phyloP scores from a whole-genome alignment of 345 rosid genomes.

The Rhizophora mangle region DNA sequence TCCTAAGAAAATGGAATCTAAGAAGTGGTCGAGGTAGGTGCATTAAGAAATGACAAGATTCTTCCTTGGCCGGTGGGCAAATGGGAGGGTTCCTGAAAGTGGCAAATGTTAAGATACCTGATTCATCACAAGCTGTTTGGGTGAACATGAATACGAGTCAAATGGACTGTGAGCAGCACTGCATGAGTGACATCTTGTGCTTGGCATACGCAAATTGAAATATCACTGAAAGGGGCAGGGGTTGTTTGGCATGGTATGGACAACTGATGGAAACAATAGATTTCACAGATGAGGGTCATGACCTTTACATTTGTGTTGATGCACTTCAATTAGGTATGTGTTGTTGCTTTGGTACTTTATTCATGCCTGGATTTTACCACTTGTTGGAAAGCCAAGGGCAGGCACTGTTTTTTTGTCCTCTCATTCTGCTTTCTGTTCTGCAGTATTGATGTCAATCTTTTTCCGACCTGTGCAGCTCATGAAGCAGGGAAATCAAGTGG shows the following conservation, averaged over 20 bases:
- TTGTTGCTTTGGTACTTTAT: no score
- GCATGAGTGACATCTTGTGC: slow-evolving; percentile 9
- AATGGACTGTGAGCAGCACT: background rate
- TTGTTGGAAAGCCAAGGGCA: no score
- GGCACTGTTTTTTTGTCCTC: no score
- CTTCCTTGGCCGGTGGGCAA: slow-evolving; percentile 1
- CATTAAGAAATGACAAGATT: background rate
- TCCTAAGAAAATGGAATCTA: background rate
- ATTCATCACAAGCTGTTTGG: slow-evolving; percentile 3
- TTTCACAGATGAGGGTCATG: background rate
- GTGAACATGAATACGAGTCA: slow-evolving; percentile 2
- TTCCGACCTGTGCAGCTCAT: no score
- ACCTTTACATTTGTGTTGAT: slow-evolving; percentile 17
- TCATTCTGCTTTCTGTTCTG: background rate
- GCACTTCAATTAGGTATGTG: slow-evolving; percentile 16
- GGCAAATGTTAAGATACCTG: slow-evolving; percentile 13
- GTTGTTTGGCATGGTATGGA: slow-evolving; percentile 24
- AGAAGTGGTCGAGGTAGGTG: slow-evolving; percentile 18
- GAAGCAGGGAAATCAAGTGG: no score
- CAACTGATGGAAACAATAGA: slow-evolving; percentile 15
- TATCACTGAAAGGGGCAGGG: background rate
- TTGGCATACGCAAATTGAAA: slow-evolving; percentile 7
- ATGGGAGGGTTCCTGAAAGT: slow-evolving; percentile 15
- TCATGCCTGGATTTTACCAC: no score
- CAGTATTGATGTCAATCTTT: background rate